Evolutionary conservation across 495 filamentous ascomycete species (phyloP), one percentile per base, ranked within the genome.

Genomic region (Daldinia grandis): DNA sequence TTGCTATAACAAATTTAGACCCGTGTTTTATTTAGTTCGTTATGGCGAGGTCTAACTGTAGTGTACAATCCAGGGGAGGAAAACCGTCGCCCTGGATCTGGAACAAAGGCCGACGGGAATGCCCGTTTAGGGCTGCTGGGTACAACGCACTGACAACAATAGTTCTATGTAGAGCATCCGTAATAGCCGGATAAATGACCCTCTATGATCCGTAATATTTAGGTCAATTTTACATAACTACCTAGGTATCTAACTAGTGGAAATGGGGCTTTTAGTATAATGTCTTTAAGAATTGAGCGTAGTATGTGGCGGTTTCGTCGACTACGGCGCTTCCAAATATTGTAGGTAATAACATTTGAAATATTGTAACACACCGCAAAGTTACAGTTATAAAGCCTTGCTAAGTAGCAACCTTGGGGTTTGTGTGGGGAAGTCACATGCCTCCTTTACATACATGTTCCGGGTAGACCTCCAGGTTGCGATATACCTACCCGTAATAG

Each of bases 351-450:
- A 17, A 14, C 0, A 4, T 42, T 15, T 42, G 3, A 14, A 5
- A 19, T 21, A 27, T 62, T 64, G 61, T 25, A 55, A 50, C n/a
- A 15, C 50, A 33, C 33, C 56, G 14, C 57, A 19, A 17, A 40
- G 24, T 31, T 70, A 62, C 59, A 35, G n/a, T 53, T 30, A 47
- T 4, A 14, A 57, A 30, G 47, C 54, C 60, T 31, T 19, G 14
- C 31, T n/a, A 19, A 51, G n/a, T n/a, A n/a, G n/a, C 59, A 53
- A 40, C n/a, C n/a, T n/a, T n/a, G 59, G 59, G 60, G 4, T 21
- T 28, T 54, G 50, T 50, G 44, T 40, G 49, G 49, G 49, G 49
- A 28, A 28, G 25, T 51, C 49, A 51, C 49, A 51, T 51, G 49
- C 12, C 42, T 47, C 42, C 17, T 9, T 21, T 47, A 47, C 17